Conservation (phyloP, 2,329 filamentous ascomycete species). For the Colletotrichum sp. region DNA sequence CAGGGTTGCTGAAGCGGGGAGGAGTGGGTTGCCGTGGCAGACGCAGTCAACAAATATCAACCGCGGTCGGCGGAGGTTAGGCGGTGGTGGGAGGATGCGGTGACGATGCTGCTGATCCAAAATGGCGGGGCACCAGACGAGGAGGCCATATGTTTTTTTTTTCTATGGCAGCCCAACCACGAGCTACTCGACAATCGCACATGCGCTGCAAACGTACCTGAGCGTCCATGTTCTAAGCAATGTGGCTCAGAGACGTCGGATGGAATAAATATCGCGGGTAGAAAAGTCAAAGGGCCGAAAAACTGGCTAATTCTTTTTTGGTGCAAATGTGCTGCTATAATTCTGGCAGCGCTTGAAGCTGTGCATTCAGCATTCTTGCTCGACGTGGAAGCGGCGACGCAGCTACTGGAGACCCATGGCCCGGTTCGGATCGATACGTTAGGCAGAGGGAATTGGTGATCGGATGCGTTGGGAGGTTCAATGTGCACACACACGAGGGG, state of each 20-base stretch:
- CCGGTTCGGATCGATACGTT: conserved; percentile 27
- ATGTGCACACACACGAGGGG: conserved; percentile 17
- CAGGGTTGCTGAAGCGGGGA: neutral
- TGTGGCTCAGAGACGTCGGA: neutral
- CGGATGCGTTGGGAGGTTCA: conserved; percentile 8
- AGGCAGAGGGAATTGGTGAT: neutral
- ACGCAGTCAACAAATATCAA: neutral
- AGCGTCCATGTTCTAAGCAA: conserved; percentile 48
- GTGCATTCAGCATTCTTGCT: conserved; percentile 47
- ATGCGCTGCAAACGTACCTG: conserved; percentile 43
- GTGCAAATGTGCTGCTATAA: conserved; percentile 44
- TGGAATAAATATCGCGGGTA: neutral
- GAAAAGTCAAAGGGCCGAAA: conserved; percentile 8
- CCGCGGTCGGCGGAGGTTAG: neutral
- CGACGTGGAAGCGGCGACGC: conserved; percentile 33
- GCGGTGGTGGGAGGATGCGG: conserved; percentile 11
- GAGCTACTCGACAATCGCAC: neutral
- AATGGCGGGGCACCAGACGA: conserved; percentile 30
- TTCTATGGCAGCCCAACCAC: neutral
- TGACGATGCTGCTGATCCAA: conserved; percentile 25
- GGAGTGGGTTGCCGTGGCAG: neutral
- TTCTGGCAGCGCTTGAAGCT: conserved; percentile 41
- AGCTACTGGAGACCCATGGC: conserved; percentile 49
- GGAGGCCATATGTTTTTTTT: neutral
- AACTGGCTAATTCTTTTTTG: conserved; percentile 6